phyloP scores from a whole-genome alignment of 352 stramenopile species.

The Phytophthora brassicae region DNA sequence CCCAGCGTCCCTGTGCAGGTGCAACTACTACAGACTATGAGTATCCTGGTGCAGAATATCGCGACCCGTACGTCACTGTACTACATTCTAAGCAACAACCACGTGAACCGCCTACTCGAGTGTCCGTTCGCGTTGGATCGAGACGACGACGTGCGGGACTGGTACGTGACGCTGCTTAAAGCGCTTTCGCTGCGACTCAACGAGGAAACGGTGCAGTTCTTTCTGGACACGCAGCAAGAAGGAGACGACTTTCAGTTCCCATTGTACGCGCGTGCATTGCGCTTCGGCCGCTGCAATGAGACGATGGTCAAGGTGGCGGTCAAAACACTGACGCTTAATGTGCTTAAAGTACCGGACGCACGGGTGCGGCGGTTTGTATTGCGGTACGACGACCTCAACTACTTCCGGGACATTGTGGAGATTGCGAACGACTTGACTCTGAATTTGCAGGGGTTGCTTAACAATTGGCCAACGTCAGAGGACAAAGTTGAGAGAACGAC shows the following conservation, averaged over 20 bases:
- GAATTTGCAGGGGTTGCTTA: constrained; percentile 74
- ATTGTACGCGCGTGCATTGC: constrained; percentile 71
- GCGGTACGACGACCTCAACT: constrained; percentile 69
- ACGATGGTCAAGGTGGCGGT: constrained; percentile 87
- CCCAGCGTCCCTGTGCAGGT: constrained; percentile 81
- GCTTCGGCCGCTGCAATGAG: constrained; percentile 71
- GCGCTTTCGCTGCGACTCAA: constrained; percentile 85
- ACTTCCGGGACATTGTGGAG: constrained; percentile 83
- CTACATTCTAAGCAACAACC: constrained; percentile 95
- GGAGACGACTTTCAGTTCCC: constrained; percentile 59
- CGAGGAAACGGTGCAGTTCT: constrained; percentile 90
- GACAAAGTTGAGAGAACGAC: constrained; percentile 10
- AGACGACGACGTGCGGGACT: constrained; percentile 87
- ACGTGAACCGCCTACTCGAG: constrained; percentile 92
- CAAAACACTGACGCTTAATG: constrained; percentile 87
- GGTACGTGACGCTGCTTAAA: constrained; percentile 90
- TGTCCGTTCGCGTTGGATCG: constrained; percentile 65
- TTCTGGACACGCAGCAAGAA: constrained; percentile 57
- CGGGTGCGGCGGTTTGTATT: constrained; percentile 78
- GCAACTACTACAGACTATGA: constrained; percentile 92
- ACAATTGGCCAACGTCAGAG: constrained; percentile 44
- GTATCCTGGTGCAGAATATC: constrained; percentile 91
- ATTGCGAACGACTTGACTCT: constrained; percentile 67
- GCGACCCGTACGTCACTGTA: constrained; percentile 90
- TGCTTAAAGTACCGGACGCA: constrained; percentile 76